Conservation (phyloP, 2,329 filamentous ascomycete genomes). For the Pseudocercospora fijiensis region DNA sequence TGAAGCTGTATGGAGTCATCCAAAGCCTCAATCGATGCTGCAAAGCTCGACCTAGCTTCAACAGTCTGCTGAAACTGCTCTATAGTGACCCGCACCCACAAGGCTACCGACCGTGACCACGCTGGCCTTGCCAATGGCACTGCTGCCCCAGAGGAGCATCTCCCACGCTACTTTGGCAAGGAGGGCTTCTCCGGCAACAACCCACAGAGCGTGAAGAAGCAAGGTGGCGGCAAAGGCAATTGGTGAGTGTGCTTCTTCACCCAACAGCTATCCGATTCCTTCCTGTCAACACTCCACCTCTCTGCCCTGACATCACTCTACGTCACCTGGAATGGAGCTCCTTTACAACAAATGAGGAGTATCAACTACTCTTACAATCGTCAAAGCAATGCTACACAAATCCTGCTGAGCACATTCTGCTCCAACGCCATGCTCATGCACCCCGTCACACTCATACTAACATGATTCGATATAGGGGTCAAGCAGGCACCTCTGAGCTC, state of each 20-base stretch:
- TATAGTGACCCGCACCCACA: conserved; percentile 95
- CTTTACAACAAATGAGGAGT: background rate
- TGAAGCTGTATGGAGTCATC: conserved; percentile 15
- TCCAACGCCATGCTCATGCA: background rate
- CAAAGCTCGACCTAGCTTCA: background rate
- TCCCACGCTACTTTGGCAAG: conserved; percentile 94
- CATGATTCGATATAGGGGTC: conserved; percentile 62
- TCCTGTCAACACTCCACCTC: conserved; percentile 13
- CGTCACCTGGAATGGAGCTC: conserved; percentile 1
- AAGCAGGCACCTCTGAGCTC: conserved; percentile 71
- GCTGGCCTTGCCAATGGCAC: conserved; percentile 73
- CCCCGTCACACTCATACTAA: conserved; percentile 5
- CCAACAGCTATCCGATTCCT: conserved; percentile 15
- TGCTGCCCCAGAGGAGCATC: conserved; percentile 65
- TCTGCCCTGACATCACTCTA: conserved; percentile 11
- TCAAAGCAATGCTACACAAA: background rate
- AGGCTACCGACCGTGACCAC: conserved; percentile 91
- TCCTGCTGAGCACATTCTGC: background rate
- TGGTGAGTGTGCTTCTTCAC: conserved; percentile 62
- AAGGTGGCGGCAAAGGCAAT: conserved; percentile 87
- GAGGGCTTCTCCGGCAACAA: conserved; percentile 75
- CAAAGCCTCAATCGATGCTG: conserved; percentile 2
- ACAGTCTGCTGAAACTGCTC: conserved; percentile 18
- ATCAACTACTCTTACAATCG: background rate
- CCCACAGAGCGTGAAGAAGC: conserved; percentile 95